Conservation (phyloP, 768 basidiomycete species). For the Rhodotorula paludigena region DNA sequence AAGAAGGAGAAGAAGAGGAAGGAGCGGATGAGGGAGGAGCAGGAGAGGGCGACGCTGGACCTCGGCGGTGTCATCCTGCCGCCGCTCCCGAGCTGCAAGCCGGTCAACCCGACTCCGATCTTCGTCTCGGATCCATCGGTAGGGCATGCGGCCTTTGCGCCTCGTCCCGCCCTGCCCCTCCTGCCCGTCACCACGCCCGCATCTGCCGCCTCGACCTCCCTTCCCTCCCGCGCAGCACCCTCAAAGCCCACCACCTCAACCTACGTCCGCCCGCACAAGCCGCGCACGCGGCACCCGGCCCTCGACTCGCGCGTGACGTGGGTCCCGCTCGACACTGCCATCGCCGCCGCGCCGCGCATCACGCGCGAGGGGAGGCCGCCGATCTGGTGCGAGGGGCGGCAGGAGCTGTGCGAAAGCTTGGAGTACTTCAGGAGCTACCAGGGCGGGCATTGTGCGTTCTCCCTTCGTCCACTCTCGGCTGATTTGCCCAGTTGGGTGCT, state of each 20-base stretch:
- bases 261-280: neutral
- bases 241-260: neutral
- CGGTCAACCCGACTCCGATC: too few relatives aligned
- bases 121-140: too few relatives aligned
- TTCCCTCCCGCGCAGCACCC: too few relatives aligned
- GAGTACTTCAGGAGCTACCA: constrained; percentile 31
- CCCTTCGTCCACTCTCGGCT: too few relatives aligned
- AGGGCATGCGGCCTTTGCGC: too few relatives aligned
- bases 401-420: constrained; percentile 35
- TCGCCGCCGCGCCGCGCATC: constrained; percentile 6
- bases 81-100: too few relatives aligned
- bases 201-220: neutral
- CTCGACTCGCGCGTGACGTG: neutral
- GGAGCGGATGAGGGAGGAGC: too few relatives aligned
- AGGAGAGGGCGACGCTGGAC: too few relatives aligned
- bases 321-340: constrained; percentile 8
- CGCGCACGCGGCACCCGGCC: constrained; percentile 7
- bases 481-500: too few relatives aligned
- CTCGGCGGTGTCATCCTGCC: too few relatives aligned
- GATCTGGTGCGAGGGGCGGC: constrained; percentile 20
- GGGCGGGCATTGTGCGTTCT: constrained; percentile 32
- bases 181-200: neutral
- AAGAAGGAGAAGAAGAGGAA: too few relatives aligned
- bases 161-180: too few relatives aligned
- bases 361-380: constrained; percentile 11